A percentile compares a stretch with the other conserved stretches of the same genome.
phyloP scores from a whole-genome alignment of 805 yeast species.

The Lachancea sp. region DNA sequence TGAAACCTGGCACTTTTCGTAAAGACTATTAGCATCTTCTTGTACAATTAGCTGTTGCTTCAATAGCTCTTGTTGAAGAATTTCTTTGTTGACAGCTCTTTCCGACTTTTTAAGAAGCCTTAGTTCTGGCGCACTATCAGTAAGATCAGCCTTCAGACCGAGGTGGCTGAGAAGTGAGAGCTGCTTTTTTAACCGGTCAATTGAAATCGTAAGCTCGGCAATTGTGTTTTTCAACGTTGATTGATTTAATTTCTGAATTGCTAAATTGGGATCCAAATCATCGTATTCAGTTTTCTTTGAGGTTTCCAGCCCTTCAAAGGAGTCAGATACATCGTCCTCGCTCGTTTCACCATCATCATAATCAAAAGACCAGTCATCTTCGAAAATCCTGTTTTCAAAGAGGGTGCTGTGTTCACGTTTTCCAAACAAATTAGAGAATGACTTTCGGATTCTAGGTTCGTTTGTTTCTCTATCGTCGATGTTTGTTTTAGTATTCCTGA shows the following conservation, averaged over 20 bases:
- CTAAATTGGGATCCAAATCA: slow-evolving; percentile 25
- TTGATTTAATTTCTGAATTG: background rate
- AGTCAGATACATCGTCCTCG: slow-evolving; percentile 3
- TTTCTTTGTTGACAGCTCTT: slow-evolving; percentile 59
- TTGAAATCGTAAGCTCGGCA: slow-evolving; percentile 47
- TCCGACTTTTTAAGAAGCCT: slow-evolving; percentile 64
- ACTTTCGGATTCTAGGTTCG: slow-evolving; percentile 1
- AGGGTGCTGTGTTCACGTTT: slow-evolving; percentile 9
- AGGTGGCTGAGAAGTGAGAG: slow-evolving; percentile 58
- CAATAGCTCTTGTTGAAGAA: slow-evolving; percentile 65
- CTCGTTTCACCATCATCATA: slow-evolving; percentile 14
- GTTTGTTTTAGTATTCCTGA: slow-evolving; percentile 20
- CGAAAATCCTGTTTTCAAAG: slow-evolving; percentile 14
- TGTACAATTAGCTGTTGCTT: slow-evolving; percentile 78
- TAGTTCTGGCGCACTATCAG: slow-evolving; percentile 66
- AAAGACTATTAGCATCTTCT: slow-evolving; percentile 73
- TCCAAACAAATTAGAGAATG: slow-evolving; percentile 14
- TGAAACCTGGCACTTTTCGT: slow-evolving; percentile 51
- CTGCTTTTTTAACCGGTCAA: slow-evolving; percentile 56
- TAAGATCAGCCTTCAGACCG: slow-evolving; percentile 74
- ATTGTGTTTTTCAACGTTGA: slow-evolving; percentile 56
- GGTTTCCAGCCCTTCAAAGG: background rate
- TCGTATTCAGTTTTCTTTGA: slow-evolving; percentile 20
- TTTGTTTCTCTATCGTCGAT: background rate
- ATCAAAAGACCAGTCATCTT: slow-evolving; percentile 13